These are phyloP conservation scores for Aspergillus fumigatiaffinis DNA, from an alignment of 2,329 filamentous ascomycete species.

Conservation along the genomic window DNA sequence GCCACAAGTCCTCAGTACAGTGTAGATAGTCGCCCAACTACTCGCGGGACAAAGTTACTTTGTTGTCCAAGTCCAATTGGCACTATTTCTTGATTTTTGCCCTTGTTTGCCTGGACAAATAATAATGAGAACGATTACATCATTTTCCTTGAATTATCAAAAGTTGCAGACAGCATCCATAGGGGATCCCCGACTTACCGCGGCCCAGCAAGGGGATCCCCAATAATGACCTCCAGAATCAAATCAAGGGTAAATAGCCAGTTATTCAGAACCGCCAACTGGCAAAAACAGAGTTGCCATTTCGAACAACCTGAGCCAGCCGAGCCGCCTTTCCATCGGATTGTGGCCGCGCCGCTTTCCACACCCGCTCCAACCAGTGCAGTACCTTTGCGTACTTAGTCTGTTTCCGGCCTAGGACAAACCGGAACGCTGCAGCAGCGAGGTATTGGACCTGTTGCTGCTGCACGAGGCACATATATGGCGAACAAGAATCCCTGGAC, in stretches of 20 bases:
- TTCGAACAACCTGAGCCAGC: constrained; percentile 31
- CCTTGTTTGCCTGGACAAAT: neutral
- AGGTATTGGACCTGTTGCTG: constrained; percentile 61
- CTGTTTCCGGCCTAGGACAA: constrained; percentile 68
- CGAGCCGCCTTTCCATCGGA: constrained; percentile 32
- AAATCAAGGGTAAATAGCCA: neutral
- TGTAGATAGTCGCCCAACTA: neutral
- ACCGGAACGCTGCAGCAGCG: constrained; percentile 65
- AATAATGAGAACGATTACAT: neutral
- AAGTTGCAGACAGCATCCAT: neutral
- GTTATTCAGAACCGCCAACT: constrained; percentile 31
- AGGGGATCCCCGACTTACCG: neutral
- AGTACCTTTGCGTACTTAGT: constrained; percentile 63
- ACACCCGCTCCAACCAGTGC: constrained; percentile 60
- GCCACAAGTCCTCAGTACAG: no score
- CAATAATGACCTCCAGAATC: neutral
- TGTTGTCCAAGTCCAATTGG: neutral
- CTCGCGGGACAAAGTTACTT: no score
- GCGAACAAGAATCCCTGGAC: constrained; percentile 1
- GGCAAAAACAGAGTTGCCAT: constrained; percentile 33
- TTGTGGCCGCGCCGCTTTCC: constrained; percentile 35
- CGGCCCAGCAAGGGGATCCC: neutral
- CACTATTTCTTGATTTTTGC: neutral
- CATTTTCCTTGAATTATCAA: neutral
- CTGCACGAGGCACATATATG: constrained; percentile 56